phyloP scores from a whole-genome alignment of 2,329 filamentous ascomycete species.

The Xylariaceae sp. region DNA sequence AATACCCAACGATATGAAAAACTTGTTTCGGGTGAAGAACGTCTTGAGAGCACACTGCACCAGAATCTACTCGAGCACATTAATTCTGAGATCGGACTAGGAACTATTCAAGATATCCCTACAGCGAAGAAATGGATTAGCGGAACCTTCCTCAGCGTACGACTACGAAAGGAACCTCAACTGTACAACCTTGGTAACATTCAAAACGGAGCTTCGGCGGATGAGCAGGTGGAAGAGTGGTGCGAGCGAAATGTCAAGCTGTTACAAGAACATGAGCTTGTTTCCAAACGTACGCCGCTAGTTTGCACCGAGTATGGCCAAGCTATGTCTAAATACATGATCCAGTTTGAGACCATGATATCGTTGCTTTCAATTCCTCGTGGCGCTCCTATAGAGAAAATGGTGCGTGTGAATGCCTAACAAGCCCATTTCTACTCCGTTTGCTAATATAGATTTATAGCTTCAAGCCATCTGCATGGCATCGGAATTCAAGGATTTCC shows the following conservation, averaged over 20 bases:
- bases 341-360: constrained; percentile 76
- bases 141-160: constrained; percentile 72
- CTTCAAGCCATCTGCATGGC: constrained; percentile 62
- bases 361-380: constrained; percentile 56
- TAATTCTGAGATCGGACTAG: constrained; percentile 76
- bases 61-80: constrained; percentile 75
- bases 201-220: constrained; percentile 43
- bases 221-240: constrained; percentile 62
- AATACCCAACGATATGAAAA: constrained; percentile 63
- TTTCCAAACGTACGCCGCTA: constrained; percentile 46
- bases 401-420: constrained; percentile 47
- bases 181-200: constrained; percentile 63
- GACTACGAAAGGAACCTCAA: constrained; percentile 62
- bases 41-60: constrained; percentile 73
- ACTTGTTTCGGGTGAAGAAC: constrained; percentile 67
- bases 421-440: neutral
- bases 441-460: constrained; percentile 36
- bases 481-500: constrained; percentile 65
- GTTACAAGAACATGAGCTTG: constrained; percentile 55
- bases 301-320: constrained; percentile 66
- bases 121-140: constrained; percentile 69
- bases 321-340: constrained; percentile 78
- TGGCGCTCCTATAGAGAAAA: constrained; percentile 57
- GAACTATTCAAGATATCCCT: constrained; percentile 59
- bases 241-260: constrained; percentile 62